Evolutionary conservation across 768 basidiomycete species (phyloP).

Genomic region (Suillus weaverae): DNA sequence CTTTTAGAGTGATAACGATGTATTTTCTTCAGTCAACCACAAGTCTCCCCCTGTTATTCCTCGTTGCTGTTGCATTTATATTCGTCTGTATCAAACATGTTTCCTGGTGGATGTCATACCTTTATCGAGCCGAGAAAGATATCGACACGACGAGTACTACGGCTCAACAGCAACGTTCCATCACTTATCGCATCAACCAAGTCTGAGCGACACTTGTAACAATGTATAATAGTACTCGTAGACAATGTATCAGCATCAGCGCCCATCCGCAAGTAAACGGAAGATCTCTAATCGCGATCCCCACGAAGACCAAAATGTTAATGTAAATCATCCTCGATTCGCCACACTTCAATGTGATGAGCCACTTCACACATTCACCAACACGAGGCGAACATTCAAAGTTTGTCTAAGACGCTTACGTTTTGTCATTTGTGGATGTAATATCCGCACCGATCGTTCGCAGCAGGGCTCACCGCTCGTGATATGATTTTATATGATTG

Average conservation of each 20-base stretch:
- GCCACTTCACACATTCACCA: neutral
- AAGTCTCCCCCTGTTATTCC: neutral
- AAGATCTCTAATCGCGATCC: conserved; percentile 1
- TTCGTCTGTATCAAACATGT: neutral
- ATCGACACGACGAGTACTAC: neutral
- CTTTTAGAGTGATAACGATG: neutral
- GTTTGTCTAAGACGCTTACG: neutral
- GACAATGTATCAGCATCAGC: neutral
- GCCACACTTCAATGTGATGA: neutral
- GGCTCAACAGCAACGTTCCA: neutral
- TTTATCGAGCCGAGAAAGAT: neutral
- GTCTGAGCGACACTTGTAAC: neutral
- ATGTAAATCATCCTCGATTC: conserved; percentile 2
- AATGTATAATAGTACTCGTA: neutral
- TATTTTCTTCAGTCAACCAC: neutral
- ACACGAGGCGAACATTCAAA: conserved; percentile 6
- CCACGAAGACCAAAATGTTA: neutral
- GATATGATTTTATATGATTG: neutral
- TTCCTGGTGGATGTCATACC: neutral
- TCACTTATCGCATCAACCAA: neutral
- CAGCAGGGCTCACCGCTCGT: neutral
- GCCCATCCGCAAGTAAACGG: neutral
- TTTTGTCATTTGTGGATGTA: neutral
- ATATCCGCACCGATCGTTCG: neutral
- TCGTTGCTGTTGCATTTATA: neutral